A percentile compares a stretch with the other conserved stretches of the same genome.
Conservation (phyloP, 768 basidiomycete species). For the Lactifluus pinguis region DNA sequence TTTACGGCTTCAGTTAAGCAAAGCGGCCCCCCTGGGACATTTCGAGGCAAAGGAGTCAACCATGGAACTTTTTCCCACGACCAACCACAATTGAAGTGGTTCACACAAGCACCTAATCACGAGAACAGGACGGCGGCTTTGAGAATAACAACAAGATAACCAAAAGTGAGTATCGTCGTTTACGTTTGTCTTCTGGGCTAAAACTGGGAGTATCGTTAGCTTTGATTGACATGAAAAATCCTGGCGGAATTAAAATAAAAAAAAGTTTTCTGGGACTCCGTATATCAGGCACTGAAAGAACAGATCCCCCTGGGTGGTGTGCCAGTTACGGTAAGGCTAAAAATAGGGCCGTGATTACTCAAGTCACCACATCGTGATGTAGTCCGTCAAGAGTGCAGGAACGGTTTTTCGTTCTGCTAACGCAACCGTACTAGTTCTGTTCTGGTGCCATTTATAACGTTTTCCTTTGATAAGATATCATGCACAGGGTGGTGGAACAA, state of each 20-base stretch:
- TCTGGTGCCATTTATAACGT: not conserved
- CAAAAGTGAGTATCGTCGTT: not conserved
- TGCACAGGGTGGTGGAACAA: not conserved
- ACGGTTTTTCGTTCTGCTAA: not conserved
- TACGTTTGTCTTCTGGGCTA: not conserved
- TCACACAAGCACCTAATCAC: not conserved
- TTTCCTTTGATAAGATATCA: not conserved
- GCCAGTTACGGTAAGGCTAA: not conserved
- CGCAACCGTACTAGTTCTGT: not conserved
- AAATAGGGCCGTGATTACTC: not conserved
- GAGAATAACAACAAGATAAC: not conserved
- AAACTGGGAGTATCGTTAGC: not conserved
- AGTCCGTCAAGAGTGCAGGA: not conserved
- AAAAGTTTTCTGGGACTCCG: not conserved
- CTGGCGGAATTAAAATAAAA: not conserved
- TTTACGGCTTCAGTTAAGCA: not conserved
- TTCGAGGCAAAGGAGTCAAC: not conserved
- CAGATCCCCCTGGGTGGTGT: too few relatives aligned
- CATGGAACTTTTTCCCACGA: not conserved
- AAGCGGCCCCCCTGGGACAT: not conserved
- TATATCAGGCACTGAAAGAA: not conserved
- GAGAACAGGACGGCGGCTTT: not conserved
- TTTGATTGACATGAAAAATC: not conserved
- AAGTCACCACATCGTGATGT: not conserved
- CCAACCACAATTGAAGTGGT: not conserved